Evolutionary conservation across 257 asterid genomes (phyloP).

Genomic region (Przewalskia tangutica): DNA sequence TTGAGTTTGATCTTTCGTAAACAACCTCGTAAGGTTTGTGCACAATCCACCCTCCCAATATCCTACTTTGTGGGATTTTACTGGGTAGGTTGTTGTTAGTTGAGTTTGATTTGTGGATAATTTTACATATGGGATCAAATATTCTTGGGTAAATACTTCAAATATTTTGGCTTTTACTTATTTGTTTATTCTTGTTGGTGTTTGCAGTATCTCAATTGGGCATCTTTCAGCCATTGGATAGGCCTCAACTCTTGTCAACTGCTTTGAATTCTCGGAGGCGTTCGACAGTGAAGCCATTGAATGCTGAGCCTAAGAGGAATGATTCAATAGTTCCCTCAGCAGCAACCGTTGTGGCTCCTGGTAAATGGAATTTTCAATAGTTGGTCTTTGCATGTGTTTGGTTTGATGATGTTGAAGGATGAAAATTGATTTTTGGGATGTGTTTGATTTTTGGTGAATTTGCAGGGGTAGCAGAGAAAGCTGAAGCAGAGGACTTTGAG

Average conservation of each 20-base stretch:
- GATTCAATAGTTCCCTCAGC: slow-evolving; percentile 46
- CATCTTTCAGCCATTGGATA: slow-evolving; percentile 41
- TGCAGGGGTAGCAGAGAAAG: slow-evolving; percentile 31
- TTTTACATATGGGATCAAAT: not conserved
- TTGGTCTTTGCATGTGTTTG: not conserved
- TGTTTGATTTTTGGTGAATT: slow-evolving; percentile 2
- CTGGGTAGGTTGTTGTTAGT: not conserved
- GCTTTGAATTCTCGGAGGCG: slow-evolving; percentile 28
- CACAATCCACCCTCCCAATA: too few relatives aligned
- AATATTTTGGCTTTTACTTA: not conserved
- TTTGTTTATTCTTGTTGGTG: not conserved
- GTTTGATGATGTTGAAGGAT: not conserved
- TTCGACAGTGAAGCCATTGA: slow-evolving; percentile 43
- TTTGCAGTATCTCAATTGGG: slow-evolving; percentile 36
- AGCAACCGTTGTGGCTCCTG: slow-evolving; percentile 37
- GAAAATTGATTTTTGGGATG: not conserved
- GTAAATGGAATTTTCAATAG: slow-evolving; percentile 15
- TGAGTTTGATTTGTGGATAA: not conserved
- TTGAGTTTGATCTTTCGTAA: not conserved
- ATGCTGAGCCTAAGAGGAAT: slow-evolving; percentile 50
- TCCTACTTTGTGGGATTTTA: too few relatives aligned
- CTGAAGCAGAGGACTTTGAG: slow-evolving; percentile 31
- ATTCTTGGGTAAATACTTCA: not conserved
- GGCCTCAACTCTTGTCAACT: slow-evolving; percentile 22
- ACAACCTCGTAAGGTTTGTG: too few relatives aligned